Conservation (phyloP, 208 protist species). For the Eutreptiella sp. region DNA sequence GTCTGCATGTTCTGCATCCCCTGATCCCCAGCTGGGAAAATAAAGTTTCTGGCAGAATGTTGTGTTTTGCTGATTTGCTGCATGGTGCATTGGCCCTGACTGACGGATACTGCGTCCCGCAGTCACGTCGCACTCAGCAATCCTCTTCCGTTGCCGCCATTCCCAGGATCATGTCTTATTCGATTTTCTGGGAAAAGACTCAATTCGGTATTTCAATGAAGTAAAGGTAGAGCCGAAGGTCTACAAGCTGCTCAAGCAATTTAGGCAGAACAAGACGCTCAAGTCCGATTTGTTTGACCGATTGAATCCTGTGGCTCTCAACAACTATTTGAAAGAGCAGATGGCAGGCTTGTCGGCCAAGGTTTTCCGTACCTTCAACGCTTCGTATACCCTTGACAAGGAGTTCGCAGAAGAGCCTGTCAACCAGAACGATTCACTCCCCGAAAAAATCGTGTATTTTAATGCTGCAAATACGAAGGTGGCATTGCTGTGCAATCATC, state of each 20-base stretch:
- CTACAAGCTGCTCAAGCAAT: slow-evolving; percentile 77
- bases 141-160: too few species aligned
- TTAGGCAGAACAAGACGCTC: slow-evolving; percentile 64
- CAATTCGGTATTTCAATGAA: slow-evolving; percentile 89
- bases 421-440: slow-evolving; percentile 47
- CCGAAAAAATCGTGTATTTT: slow-evolving; percentile 90
- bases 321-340: slow-evolving; percentile 92
- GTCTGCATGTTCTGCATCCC: too few species aligned
- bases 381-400: slow-evolving; percentile 92
- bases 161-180: slow-evolving; percentile 61
- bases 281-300: slow-evolving; percentile 86
- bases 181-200: slow-evolving; percentile 99
- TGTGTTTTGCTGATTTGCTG: too few species aligned
- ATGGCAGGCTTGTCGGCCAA: slow-evolving; percentile 95
- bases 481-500: slow-evolving; percentile 99
- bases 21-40: too few species aligned
- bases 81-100: too few species aligned
- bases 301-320: slow-evolving; percentile 79
- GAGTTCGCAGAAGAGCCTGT: slow-evolving; percentile 84
- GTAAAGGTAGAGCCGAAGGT: slow-evolving; percentile 78
- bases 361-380: slow-evolving; percentile 99
- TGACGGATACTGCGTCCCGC: too few species aligned
- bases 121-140: too few species aligned
- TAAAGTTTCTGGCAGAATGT: too few species aligned
- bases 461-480: slow-evolving; percentile 95